phyloP scores from a whole-genome alignment of 2,329 filamentous ascomycete genomes.

The Aspergillus sp. region DNA sequence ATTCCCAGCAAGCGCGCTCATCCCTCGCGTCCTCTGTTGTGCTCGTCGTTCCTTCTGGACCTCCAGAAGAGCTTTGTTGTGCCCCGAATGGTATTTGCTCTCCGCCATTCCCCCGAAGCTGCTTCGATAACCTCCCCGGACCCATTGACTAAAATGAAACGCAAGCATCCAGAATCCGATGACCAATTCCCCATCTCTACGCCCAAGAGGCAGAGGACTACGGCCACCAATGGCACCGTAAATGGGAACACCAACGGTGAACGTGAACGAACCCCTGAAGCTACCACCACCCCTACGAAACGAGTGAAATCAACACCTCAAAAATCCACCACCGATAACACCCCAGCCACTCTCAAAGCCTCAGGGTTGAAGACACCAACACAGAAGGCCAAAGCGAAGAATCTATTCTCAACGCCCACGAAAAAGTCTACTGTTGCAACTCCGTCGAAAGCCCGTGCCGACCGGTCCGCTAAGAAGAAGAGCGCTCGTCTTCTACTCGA shows the following conservation, averaged over 20 bases:
- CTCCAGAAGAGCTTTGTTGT: slow-evolving; percentile 6
- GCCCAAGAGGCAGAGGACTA: slow-evolving; percentile 42
- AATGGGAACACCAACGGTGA: slow-evolving; percentile 31
- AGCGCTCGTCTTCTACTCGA: slow-evolving; percentile 77
- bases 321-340: slow-evolving; percentile 29
- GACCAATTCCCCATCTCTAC: slow-evolving; percentile 40
- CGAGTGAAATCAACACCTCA: slow-evolving; percentile 35
- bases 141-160: slow-evolving; percentile 41
- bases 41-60: slow-evolving; percentile 1
- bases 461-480: slow-evolving; percentile 84
- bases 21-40: slow-evolving; percentile 29
- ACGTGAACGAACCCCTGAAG: slow-evolving; percentile 21
- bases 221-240: slow-evolving; percentile 26
- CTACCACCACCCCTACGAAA: slow-evolving; percentile 29
- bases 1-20: slow-evolving; percentile 14
- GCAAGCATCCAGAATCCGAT: slow-evolving; percentile 43
- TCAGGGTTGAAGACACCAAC: slow-evolving; percentile 42
- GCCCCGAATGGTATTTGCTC: slow-evolving; percentile 34
- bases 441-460: slow-evolving; percentile 67
- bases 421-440: slow-evolving; percentile 47
- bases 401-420: slow-evolving; percentile 45
- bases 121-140: background rate
- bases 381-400: slow-evolving; percentile 38
- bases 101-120: slow-evolving; percentile 12
- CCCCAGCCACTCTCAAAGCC: slow-evolving; percentile 34